Percentiles rank a stretch among this genome's conserved stretches.
Evolutionary conservation across 805 yeast species (phyloP).

Genomic region (Isabelozyma heimii): DNA sequence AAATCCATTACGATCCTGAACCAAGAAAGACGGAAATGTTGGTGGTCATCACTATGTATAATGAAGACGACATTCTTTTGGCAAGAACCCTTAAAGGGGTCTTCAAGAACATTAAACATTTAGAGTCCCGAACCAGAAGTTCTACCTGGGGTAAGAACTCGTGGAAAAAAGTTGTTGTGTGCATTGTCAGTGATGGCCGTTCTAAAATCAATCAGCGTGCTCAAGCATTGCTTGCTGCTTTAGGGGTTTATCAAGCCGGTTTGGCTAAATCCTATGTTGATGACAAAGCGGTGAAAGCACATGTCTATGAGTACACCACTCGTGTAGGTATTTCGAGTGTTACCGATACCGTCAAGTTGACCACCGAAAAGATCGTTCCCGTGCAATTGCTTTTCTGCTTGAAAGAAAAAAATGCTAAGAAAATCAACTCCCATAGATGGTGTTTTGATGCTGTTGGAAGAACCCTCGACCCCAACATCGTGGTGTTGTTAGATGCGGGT

Average conservation of each 20-base stretch:
- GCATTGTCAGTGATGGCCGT: constrained; percentile 63
- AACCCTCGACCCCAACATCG: constrained; percentile 55
- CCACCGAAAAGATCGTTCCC: constrained; percentile 56
- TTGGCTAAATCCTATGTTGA: constrained; percentile 59
- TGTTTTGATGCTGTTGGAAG: constrained; percentile 63
- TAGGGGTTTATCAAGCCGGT: constrained; percentile 67
- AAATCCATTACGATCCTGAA: constrained; percentile 46
- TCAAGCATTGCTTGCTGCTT: constrained; percentile 60
- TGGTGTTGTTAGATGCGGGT: constrained; percentile 60
- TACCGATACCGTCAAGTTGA: constrained; percentile 49
- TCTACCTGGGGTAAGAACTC: constrained; percentile 49
- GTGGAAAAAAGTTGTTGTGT: constrained; percentile 63
- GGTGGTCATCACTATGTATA: constrained; percentile 64
- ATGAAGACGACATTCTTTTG: constrained; percentile 61
- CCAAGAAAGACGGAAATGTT: constrained; percentile 59
- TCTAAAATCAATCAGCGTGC: constrained; percentile 63
- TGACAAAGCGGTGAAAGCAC: constrained; percentile 60
- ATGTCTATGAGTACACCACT: constrained; percentile 65
- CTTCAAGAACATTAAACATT: constrained; percentile 61
- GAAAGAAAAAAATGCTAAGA: constrained; percentile 61
- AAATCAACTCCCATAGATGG: constrained; percentile 69
- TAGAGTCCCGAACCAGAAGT: constrained; percentile 45
- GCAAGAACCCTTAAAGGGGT: constrained; percentile 64
- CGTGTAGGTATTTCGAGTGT: constrained; percentile 47
- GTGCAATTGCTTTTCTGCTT: constrained; percentile 60